These are phyloP conservation scores for Hysterangium stoloniferum DNA, from an alignment of 768 basidiomycete genomes.

Conservation along the genomic window DNA sequence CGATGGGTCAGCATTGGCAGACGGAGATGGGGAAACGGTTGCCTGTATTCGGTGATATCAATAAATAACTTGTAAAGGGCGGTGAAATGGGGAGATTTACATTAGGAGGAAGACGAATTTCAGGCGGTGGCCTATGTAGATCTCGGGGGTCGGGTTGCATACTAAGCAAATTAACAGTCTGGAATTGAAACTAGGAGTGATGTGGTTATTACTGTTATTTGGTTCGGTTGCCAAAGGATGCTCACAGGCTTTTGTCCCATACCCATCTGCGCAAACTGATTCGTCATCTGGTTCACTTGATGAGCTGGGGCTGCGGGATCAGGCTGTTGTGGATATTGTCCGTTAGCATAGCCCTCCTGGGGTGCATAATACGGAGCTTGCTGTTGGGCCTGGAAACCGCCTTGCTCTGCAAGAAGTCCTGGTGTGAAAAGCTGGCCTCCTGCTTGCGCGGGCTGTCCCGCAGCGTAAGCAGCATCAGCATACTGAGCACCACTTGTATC, in stretches of 20 bases:
- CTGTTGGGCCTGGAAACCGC: constrained; percentile 44
- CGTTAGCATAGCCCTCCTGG: constrained; percentile 38
- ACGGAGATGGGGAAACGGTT: constrained; percentile 67
- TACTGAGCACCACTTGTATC: constrained; percentile 30
- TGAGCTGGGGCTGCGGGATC: constrained; percentile 32
- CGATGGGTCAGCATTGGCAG: constrained; percentile 79
- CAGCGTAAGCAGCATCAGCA: constrained; percentile 34
- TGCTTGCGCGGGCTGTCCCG: constrained; percentile 22
- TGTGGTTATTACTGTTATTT: neutral
- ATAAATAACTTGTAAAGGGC: neutral
- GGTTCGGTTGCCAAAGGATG: neutral
- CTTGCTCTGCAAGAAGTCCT: constrained; percentile 59
- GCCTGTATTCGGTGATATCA: constrained; percentile 27
- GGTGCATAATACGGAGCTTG: constrained; percentile 41
- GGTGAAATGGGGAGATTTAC: constrained; percentile 17
- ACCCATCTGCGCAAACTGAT: constrained; percentile 88
- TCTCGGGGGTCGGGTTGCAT: constrained; percentile 89
- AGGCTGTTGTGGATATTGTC: constrained; percentile 37
- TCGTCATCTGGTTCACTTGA: constrained; percentile 54
- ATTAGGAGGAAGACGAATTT: constrained; percentile 82
- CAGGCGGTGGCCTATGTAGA: constrained; percentile 73
- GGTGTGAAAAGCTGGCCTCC: constrained; percentile 70
- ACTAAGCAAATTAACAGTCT: constrained; percentile 88
- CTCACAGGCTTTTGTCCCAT: constrained; percentile 50
- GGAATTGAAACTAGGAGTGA: constrained; percentile 47